Evolutionary conservation across 768 basidiomycete genomes (phyloP), one percentile per base, ranked within the genome.

Genomic region (Serendipita sp.): DNA sequence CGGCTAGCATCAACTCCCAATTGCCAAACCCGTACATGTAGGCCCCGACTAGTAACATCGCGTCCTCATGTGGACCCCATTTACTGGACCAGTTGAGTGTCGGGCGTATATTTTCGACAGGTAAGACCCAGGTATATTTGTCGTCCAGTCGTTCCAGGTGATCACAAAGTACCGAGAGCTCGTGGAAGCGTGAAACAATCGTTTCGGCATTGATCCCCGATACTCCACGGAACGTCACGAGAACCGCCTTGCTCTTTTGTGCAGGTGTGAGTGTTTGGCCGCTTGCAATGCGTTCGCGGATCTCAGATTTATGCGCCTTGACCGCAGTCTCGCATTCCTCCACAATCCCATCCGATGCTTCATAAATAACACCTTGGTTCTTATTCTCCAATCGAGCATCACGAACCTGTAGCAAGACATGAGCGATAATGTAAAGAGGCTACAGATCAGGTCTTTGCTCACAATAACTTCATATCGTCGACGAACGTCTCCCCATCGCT

Each of bases 181-280:
- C 93, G 44, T 88, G 86, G 72, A 88, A 78, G 37, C 96, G 84
- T 30, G 90, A 90, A 64, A 96, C 82, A 60, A 97, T 88, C 0
- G 96, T 98, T 74, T 98, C 96, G 11, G 96, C 96, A 73, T 99
- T 99, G 79, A 99, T 91, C 70, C 90, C 92, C 68, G 86, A 80
- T 63, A 97, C 92, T 58, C 86, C 86, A 67, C 89, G 83, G 78
- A 86, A 96, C 24, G 86, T 85, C 69, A 98, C 89, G 46, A 99
- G 81, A 48, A 98, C 90, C 0, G 96, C 96, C 74, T 97, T 97
- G 80, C 92, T 93, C 76, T 95, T 94, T 76, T 94, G 88, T 3
- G 91, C 89, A 68, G 92, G 91, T 16, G 88, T 89, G 73, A 95
- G 78, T 0, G 91, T 86, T 75, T 96, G 93, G 65, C 93, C 93